phyloP scores from a whole-genome alignment of 192 early-diverging fungal species.

The Coemansia sp. region DNA sequence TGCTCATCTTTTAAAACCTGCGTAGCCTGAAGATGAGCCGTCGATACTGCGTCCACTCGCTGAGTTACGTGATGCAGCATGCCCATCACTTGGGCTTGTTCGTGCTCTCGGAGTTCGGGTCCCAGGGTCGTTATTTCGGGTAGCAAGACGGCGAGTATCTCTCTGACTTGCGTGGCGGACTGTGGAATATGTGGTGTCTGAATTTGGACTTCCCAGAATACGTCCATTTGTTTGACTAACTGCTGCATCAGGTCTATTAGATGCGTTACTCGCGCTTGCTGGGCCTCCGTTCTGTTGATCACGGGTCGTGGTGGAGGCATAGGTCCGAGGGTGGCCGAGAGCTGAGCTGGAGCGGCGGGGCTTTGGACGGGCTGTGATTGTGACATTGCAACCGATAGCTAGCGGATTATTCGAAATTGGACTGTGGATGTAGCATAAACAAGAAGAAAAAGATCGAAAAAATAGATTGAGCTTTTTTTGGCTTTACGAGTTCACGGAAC shows the following conservation, averaged over 20 bases:
- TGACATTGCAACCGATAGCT: background rate
- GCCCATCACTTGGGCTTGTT: constrained; percentile 1
- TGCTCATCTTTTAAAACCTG: background rate
- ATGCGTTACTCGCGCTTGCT: background rate
- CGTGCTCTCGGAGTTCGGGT: background rate
- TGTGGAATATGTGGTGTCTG: background rate
- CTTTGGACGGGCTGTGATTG: background rate
- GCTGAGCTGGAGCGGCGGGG: background rate
- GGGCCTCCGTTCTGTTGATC: background rate
- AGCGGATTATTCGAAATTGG: background rate
- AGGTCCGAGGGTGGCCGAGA: background rate
- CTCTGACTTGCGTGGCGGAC: constrained; percentile 1
- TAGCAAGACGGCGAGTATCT: background rate
- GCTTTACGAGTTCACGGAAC: background rate
- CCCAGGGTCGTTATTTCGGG: constrained; percentile 2
- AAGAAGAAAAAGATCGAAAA: background rate
- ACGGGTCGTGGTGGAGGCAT: constrained; percentile 1
- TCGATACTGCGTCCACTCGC: background rate
- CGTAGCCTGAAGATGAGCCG: background rate
- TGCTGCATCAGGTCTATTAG: background rate
- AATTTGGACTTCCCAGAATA: background rate
- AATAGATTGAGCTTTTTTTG: background rate
- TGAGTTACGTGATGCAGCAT: constrained; percentile 5
- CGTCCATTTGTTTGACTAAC: constrained; percentile 1
- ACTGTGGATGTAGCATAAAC: background rate